Evolutionary conservation across 177 flowering plant genomes (phyloP).

Genomic region (Vitis hybrid): DNA sequence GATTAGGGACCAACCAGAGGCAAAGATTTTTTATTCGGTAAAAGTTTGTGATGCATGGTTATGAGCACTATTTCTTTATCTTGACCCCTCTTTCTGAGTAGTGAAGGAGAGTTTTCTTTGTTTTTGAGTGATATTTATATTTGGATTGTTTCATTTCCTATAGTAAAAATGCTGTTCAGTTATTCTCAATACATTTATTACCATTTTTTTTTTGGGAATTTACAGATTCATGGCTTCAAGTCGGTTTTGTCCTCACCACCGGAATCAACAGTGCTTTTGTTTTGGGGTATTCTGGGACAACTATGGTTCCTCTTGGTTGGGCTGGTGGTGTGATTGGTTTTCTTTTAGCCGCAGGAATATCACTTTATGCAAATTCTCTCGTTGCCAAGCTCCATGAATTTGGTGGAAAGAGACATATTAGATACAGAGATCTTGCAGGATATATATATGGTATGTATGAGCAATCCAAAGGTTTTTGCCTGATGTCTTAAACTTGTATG

Average conservation of each 20-base stretch:
- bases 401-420: slow-evolving; percentile 88
- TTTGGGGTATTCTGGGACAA: slow-evolving; percentile 79
- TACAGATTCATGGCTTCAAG: slow-evolving; percentile 96
- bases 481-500: background rate
- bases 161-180: background rate
- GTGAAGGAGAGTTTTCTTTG: background rate
- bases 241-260: slow-evolving; percentile 79
- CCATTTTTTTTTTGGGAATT: slow-evolving; percentile 5
- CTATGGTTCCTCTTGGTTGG: slow-evolving; percentile 98
- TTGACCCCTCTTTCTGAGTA: background rate
- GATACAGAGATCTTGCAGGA: slow-evolving; percentile 97
- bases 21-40: background rate
- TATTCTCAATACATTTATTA: background rate
- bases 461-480: background rate
- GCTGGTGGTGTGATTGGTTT: slow-evolving; percentile 64
- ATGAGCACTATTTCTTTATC: background rate
- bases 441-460: slow-evolving; percentile 70
- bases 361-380: slow-evolving; percentile 77
- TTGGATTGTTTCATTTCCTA: background rate
- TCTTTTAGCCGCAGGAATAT: slow-evolving; percentile 57
- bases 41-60: background rate
- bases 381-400: slow-evolving; percentile 87
- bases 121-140: background rate
- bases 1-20: background rate
- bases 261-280: slow-evolving; percentile 94